Evolutionary conservation across 306 rosid species (phyloP), one percentile per base, ranked within the genome.

Genomic region (Cucurbita argyrosperma): DNA sequence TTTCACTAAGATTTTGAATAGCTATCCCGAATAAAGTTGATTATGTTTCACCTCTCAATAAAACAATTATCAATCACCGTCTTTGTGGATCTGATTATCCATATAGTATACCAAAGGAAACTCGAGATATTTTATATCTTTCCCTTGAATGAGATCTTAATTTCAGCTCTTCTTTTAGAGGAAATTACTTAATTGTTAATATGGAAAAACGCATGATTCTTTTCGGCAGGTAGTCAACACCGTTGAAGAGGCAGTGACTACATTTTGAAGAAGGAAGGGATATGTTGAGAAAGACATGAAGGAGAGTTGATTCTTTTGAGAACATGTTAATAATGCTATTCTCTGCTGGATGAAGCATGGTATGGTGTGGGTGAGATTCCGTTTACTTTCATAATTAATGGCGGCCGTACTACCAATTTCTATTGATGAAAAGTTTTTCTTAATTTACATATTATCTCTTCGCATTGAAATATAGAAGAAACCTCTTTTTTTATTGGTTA

Each of bases 231-330:
- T 83, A 68, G 86, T 80, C 59, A 80, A 83, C 70, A 74, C 79
- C 0, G 83, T 83, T 14, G 77, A 80, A 62, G 86, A 83, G 53
- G 86, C 86, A 14, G 81, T 80, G 60, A 83, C 18, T 83, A 39
- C 60, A 80, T 83, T 80, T 49, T 79, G 54, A 40, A 23, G 47
- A 79, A 77, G 77, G 86, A 83, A 71, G 71, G 75, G 50, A 11
- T 60, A 16, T 67, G 69, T 7, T 74, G n/a, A 52, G 21, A 65
- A 54, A 52, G 16, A 23, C 10, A 18, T 19, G 7, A 68, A 13
- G 73, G 55, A 16, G n/a, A 8, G 14, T 42, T 43, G 3, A 66
- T 42, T 43, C 16, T 42, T 66, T 66, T 19, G 52, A 1, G 11
- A 67, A 45, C 55, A 19, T 6, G 18, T 21, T 67, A 26, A 67